A percentile compares a stretch with the other conserved stretches of the same genome.
Evolutionary conservation across 2,329 filamentous ascomycete species (phyloP).

Genomic region (Cytospora schulzeri): DNA sequence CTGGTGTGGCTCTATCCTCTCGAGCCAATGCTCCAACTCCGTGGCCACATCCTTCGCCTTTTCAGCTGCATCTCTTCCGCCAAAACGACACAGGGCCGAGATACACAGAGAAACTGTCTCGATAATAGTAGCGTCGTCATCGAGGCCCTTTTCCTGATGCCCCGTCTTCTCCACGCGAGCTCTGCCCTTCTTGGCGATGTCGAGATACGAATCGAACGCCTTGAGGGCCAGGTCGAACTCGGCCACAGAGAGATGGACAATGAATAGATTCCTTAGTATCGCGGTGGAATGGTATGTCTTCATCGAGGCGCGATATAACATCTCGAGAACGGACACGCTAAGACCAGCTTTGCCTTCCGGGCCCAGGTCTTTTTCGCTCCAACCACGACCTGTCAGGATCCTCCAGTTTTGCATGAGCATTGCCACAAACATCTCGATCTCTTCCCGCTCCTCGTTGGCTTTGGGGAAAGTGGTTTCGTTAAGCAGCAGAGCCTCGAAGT

Average conservation of each 20-base stretch:
- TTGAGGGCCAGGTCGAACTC: conserved; percentile 92
- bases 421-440: conserved; percentile 81
- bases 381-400: conserved; percentile 75
- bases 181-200: conserved; percentile 83
- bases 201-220: conserved; percentile 88
- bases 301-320: conserved; percentile 85
- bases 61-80: conserved; percentile 72
- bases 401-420: conserved; percentile 84
- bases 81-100: conserved; percentile 79
- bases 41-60: conserved; percentile 73
- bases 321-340: conserved; percentile 78
- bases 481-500: conserved; percentile 79
- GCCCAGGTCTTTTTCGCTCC: conserved; percentile 80
- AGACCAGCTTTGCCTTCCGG: conserved; percentile 76
- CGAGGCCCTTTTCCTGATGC: conserved; percentile 69
- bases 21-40: conserved; percentile 75
- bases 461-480: conserved; percentile 81
- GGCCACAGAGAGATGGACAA: conserved; percentile 81
- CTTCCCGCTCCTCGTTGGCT: conserved; percentile 74
- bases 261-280: conserved; percentile 83
- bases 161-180: conserved; percentile 80
- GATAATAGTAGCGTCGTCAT: conserved; percentile 76
- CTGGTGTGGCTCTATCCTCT: conserved; percentile 52
- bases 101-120: conserved; percentile 81
- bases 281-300: conserved; percentile 95